Percentiles rank a stretch among this genome's conserved stretches.
phyloP scores from a whole-genome alignment of 1,284 basidiomycete genomes.

The Cryptococcus depauperatus region DNA sequence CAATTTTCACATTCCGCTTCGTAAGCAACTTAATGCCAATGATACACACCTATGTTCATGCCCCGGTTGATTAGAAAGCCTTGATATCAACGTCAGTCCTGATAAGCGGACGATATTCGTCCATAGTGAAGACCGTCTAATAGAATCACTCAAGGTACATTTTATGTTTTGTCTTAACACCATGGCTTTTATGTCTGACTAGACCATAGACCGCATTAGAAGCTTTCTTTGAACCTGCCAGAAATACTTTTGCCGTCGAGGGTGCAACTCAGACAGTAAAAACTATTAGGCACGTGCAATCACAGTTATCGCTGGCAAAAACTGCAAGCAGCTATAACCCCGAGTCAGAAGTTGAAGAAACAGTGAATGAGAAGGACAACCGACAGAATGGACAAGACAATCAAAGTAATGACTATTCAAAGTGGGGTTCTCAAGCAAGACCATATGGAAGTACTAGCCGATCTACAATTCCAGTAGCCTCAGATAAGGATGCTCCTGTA shows the following conservation, averaged over 20 bases:
- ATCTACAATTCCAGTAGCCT: no score
- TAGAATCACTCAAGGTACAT: slow-evolving; percentile 67
- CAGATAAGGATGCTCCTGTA: not conserved
- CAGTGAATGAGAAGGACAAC: no score
- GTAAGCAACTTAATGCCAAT: slow-evolving; percentile 43
- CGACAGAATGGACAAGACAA: no score
- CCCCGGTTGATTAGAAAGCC: slow-evolving; percentile 59
- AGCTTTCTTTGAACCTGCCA: slow-evolving; percentile 55
- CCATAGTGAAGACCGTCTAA: slow-evolving; percentile 75
- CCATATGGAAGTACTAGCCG: no score
- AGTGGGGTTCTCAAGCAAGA: no score
- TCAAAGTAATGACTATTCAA: no score
- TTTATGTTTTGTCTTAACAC: not conserved
- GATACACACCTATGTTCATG: slow-evolving; percentile 2
- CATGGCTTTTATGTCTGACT: not conserved
- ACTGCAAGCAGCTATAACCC: not conserved
- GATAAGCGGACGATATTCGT: slow-evolving; percentile 93
- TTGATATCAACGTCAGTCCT: slow-evolving; percentile 93
- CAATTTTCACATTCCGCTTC: slow-evolving; percentile 69
- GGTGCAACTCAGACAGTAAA: slow-evolving; percentile 34
- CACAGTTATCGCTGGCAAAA: slow-evolving; percentile 5
- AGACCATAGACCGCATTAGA: slow-evolving; percentile 55
- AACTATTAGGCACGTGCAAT: slow-evolving; percentile 11
- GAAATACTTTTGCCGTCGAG: slow-evolving; percentile 62
- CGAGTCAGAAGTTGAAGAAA: no score